A percentile compares a stretch with the other conserved stretches of the same genome.
phyloP scores from a whole-genome alignment of 495 filamentous ascomycete genomes.

The Hypoxylon lenormandii region DNA sequence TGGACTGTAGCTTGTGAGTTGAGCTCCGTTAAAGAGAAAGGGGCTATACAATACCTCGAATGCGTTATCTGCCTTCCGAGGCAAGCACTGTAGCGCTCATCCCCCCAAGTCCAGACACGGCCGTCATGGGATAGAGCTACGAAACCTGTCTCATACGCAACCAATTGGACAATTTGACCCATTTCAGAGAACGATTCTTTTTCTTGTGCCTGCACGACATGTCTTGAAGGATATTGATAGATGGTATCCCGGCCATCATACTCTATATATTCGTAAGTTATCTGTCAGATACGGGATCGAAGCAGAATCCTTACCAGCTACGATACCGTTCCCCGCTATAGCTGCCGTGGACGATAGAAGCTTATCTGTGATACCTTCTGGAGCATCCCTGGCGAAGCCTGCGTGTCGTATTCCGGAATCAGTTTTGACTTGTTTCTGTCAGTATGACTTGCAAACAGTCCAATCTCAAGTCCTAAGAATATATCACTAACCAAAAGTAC shows the following conservation, averaged over 20 bases:
- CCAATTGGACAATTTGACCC: slow-evolving; percentile 56
- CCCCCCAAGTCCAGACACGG: slow-evolving; percentile 70
- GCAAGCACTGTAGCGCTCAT: slow-evolving; percentile 64
- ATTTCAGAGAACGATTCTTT: slow-evolving; percentile 39
- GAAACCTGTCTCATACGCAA: slow-evolving; percentile 66
- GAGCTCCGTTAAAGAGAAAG: neutral
- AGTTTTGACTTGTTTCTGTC: slow-evolving; percentile 44
- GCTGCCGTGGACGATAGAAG: slow-evolving; percentile 41
- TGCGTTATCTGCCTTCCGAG: slow-evolving; percentile 59
- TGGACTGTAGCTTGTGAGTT: slow-evolving; percentile 50
- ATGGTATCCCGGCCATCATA: slow-evolving; percentile 44
- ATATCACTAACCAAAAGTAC: slow-evolving; percentile 55
- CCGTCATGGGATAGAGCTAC: slow-evolving; percentile 61
- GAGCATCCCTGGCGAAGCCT: slow-evolving; percentile 37
- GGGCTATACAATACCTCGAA: slow-evolving; percentile 47
- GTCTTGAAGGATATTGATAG: slow-evolving; percentile 43
- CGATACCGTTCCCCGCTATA: slow-evolving; percentile 51
- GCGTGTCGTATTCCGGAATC: slow-evolving; percentile 42
- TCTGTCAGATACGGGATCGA: neutral
- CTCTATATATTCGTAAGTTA: slow-evolving; percentile 30
- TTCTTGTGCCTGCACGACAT: slow-evolving; percentile 18
- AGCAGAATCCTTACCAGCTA: slow-evolving; percentile 39
- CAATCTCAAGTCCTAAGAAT: neutral
- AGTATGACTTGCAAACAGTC: slow-evolving; percentile 9
- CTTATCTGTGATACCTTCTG: slow-evolving; percentile 24